Conservation (phyloP, 768 basidiomycete species). For the Cubamyces sp. region DNA sequence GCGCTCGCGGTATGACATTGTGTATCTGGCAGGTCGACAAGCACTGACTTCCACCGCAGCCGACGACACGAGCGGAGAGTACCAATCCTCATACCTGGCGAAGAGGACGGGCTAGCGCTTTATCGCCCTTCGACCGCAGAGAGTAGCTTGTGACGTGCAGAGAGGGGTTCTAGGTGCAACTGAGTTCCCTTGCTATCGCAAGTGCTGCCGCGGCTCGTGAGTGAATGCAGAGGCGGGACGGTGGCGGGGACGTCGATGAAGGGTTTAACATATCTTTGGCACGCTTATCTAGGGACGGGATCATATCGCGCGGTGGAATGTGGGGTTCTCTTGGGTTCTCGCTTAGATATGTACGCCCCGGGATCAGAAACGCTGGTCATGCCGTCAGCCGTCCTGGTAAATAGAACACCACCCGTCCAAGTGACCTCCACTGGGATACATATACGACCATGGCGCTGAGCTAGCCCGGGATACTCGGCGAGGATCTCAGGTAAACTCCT, state of each 20-base stretch:
- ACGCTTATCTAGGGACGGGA: slow-evolving; percentile 12
- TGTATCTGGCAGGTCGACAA: no score
- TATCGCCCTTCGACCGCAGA: no score
- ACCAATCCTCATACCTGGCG: no score
- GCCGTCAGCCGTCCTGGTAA: slow-evolving; percentile 2
- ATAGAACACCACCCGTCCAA: slow-evolving; percentile 9
- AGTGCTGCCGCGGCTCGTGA: neutral
- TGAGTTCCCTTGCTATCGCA: no score
- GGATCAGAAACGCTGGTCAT: slow-evolving; percentile 6
- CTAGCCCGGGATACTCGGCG: neutral
- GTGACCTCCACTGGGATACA: slow-evolving; percentile 4
- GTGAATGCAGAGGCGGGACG: neutral
- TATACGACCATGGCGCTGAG: neutral
- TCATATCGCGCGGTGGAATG: slow-evolving; percentile 1
- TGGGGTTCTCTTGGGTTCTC: slow-evolving; percentile 34
- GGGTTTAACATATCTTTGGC: neutral
- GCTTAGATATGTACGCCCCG: slow-evolving; percentile 49
- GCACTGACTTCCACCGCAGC: no score
- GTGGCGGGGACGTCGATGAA: neutral
- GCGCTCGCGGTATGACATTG: no score
- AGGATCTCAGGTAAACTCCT: neutral
- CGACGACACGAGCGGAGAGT: no score
- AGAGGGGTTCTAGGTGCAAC: no score
- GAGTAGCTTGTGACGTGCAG: no score
- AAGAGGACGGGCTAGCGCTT: no score